Percentiles rank a stretch among this genome's conserved stretches.
Conservation (phyloP, 352 stramenopile species). For the Phytophthora chlamydospora region DNA sequence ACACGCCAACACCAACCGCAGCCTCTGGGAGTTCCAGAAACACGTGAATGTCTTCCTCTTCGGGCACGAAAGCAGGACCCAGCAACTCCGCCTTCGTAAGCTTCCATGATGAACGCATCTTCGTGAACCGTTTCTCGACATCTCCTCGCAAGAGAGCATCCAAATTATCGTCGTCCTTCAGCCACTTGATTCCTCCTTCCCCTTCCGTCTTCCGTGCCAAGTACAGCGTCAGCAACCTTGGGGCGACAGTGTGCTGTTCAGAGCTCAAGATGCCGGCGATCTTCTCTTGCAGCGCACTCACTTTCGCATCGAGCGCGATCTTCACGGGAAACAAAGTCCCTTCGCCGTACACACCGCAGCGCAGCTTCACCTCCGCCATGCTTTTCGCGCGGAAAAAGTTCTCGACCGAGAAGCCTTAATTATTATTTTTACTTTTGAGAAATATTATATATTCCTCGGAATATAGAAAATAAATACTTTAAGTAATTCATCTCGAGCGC, state of each 20-base stretch:
- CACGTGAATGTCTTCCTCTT: slow-evolving; percentile 20
- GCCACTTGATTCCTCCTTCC: slow-evolving; percentile 5
- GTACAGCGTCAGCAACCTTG: slow-evolving; percentile 21
- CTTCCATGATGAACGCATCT: slow-evolving; percentile 25
- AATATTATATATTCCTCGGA: no score
- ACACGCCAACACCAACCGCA: no score
- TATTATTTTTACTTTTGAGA: no score
- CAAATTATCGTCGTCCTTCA: slow-evolving; percentile 26
- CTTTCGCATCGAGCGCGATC: slow-evolving; percentile 25
- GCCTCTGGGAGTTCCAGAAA: slow-evolving; percentile 3
- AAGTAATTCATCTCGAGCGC: no score
- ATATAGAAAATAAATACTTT: no score
- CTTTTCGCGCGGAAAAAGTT: slow-evolving; percentile 14
- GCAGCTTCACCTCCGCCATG: neutral
- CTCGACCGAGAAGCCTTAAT: slow-evolving; percentile 9
- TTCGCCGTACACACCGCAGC: slow-evolving; percentile 34
- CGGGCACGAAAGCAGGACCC: slow-evolving; percentile 13
- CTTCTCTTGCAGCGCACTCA: slow-evolving; percentile 29
- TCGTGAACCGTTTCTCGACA: slow-evolving; percentile 15
- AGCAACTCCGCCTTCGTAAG: slow-evolving; percentile 18
- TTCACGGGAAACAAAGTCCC: slow-evolving; percentile 27
- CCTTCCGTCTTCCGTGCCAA: slow-evolving; percentile 27
- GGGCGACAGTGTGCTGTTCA: neutral
- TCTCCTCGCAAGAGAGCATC: slow-evolving; percentile 13
- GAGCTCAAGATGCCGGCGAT: slow-evolving; percentile 2